A percentile compares a stretch with the other conserved stretches of the same genome.
These are phyloP conservation scores for Neoconidiobolus thromboides DNA, from an alignment of 371 early-diverging fungal genomes.

Conservation along the genomic window DNA sequence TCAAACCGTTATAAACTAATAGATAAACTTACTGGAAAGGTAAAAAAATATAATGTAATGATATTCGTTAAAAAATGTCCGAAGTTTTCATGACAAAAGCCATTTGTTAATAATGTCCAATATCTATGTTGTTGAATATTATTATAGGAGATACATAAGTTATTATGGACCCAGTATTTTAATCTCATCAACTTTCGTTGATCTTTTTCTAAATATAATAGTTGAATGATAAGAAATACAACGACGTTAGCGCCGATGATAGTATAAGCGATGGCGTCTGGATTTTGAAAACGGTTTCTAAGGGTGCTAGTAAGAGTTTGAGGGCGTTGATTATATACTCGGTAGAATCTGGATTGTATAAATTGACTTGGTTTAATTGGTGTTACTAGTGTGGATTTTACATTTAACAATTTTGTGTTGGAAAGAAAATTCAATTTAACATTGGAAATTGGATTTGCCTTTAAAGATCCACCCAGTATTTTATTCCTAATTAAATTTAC, in stretches of 20 bases:
- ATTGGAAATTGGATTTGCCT: no score
- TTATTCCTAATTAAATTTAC: no score
- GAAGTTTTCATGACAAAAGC: neutral
- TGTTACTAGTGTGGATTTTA: no score
- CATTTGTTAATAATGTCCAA: neutral
- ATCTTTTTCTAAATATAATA: neutral
- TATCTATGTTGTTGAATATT: neutral
- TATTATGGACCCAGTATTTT: neutral
- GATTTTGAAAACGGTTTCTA: neutral
- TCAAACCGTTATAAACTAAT: no score
- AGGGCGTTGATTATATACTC: no score
- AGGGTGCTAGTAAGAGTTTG: no score
- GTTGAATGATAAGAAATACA: neutral
- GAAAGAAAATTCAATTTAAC: no score
- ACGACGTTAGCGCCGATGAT: neutral
- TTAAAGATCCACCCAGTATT: no score
- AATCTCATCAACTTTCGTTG: neutral
- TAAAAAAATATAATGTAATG: constrained; percentile 1
- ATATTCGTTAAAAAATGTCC: neutral
- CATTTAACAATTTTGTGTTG: no score
- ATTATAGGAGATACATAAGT: neutral
- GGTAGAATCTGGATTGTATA: no score
- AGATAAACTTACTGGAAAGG: neutral
- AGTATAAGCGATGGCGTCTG: neutral
- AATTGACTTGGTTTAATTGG: no score